Evolutionary conservation across 768 basidiomycete genomes (phyloP), one percentile per base, ranked within the genome.

Genomic region (Lactarius indigo): DNA sequence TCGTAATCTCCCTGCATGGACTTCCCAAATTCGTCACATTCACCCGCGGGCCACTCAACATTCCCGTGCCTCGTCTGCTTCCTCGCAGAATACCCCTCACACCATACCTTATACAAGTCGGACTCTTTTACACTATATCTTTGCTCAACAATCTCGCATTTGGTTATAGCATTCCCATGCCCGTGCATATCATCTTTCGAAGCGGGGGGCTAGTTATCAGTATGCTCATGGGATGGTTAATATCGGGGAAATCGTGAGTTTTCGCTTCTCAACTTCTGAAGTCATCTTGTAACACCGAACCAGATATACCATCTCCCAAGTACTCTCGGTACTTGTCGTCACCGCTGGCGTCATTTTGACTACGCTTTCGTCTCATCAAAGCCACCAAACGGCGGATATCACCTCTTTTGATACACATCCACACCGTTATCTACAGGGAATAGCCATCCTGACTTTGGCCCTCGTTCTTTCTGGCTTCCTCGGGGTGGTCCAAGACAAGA

Each of bases 181-280:
- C 91, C 0, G 89, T 98, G 1, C 95, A 98, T 77, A 96, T 98
- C 75, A 90, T 98, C 67, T 96, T 96, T 74, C 84, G 95, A 50
- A 93, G 91, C 70, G 94, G 91, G 0, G 95, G 94, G 0, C 79
- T 96, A 63, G 84, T 93, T 37, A 81, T 95, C 33, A 94, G 88
- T 71, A 89, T 98, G 86, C 33, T 90, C 17, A 81, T 95, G 59
- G 94, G 93, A 1, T 89, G 86, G 82, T 63, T 89, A 2, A 67
- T 93, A 20, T 83, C 79, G 2, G 81, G 84, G 2, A 91, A 88
- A 75, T 83, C 82, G 86, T 90, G 66, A 63, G 85, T 76, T 17
- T 58, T n/a, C 28, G 59, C 54, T 31, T 37, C 41, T 30, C 23
- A 56, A 26, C 2, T 13, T n/a, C 71, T 71, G 64, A 15, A 15